phyloP scores from a whole-genome alignment of 2,329 filamentous ascomycete genomes.

The Pseudogymnoascus sp. region DNA sequence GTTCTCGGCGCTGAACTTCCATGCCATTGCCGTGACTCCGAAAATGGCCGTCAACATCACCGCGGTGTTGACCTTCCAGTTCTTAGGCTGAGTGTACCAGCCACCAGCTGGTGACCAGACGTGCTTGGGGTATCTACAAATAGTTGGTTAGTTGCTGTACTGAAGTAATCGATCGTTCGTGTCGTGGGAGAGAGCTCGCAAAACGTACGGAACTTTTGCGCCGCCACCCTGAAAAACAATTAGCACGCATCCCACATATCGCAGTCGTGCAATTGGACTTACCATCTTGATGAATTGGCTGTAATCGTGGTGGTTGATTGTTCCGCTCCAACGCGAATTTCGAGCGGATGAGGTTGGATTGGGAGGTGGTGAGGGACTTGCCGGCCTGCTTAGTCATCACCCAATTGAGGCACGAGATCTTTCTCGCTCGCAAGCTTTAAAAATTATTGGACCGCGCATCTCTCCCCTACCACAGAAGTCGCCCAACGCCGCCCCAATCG shows the following conservation, averaged over 20 bases:
- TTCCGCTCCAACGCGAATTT: slow-evolving; percentile 5
- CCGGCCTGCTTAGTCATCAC: slow-evolving; percentile 13
- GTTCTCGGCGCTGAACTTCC: slow-evolving; percentile 64
- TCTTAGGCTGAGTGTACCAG: slow-evolving; percentile 91
- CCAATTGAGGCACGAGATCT: slow-evolving; percentile 11
- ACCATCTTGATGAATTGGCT: slow-evolving; percentile 47
- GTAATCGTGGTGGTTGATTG: slow-evolving; percentile 26
- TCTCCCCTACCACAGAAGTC: not conserved
- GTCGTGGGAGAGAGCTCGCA: slow-evolving; percentile 17
- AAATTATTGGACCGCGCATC: slow-evolving; percentile 7
- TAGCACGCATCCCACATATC: slow-evolving; percentile 30
- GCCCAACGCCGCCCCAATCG: not conserved
- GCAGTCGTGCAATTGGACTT: slow-evolving; percentile 22
- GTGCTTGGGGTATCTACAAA: slow-evolving; percentile 83
- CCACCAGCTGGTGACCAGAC: slow-evolving; percentile 98
- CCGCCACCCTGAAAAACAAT: slow-evolving; percentile 60
- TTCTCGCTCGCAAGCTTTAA: slow-evolving; percentile 9
- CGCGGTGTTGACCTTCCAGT: slow-evolving; percentile 91
- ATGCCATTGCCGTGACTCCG: slow-evolving; percentile 60
- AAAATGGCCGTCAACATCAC: slow-evolving; percentile 61
- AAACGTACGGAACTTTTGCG: slow-evolving; percentile 61
- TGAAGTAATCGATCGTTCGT: not conserved
- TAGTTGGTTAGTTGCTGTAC: slow-evolving; percentile 38
- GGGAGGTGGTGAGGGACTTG: slow-evolving; percentile 14
- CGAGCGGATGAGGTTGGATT: slow-evolving; percentile 10